Percentiles rank a stretch among this genome's conserved stretches.
phyloP scores from a whole-genome alignment of 139 green algal species.

The Yamagishiella unicocca region DNA sequence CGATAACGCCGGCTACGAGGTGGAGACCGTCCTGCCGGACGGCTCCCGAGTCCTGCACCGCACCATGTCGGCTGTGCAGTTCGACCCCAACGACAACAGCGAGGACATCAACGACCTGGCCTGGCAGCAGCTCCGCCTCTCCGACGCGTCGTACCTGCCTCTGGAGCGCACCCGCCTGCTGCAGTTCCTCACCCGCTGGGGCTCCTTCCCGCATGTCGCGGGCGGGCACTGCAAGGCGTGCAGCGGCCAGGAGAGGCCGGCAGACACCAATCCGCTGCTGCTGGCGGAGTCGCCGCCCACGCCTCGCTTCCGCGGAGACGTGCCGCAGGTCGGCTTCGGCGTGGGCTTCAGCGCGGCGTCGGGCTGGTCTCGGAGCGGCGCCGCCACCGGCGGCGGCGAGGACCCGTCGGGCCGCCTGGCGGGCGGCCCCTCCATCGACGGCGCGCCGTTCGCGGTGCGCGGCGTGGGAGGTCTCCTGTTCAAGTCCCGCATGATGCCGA shows the following conservation, averaged over 20 bases:
- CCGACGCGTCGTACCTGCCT: conserved; percentile 56
- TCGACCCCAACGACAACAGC: conserved; percentile 38
- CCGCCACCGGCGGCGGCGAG: background rate
- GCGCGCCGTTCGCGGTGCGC: background rate
- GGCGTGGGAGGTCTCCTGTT: background rate
- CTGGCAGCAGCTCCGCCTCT: conserved; percentile 56
- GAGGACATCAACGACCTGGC: conserved; percentile 49
- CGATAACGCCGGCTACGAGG: background rate
- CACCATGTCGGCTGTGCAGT: conserved; percentile 45
- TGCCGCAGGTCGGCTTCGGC: conserved; percentile 6
- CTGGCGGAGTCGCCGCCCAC: conserved; percentile 22
- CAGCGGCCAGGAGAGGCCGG: background rate
- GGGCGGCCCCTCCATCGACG: background rate
- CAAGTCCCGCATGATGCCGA: conserved; percentile 29
- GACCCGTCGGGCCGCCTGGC: background rate
- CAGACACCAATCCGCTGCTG: conserved; percentile 49
- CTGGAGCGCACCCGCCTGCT: conserved; percentile 58
- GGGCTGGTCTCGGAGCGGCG: conserved; percentile 15
- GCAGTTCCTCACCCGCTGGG: conserved; percentile 55
- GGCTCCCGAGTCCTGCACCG: conserved; percentile 37
- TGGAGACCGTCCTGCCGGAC: conserved; percentile 1
- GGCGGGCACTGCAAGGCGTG: conserved; percentile 50
- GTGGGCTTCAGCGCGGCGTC: conserved; percentile 5
- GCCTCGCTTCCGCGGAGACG: conserved; percentile 22
- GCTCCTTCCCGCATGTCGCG: conserved; percentile 60